A percentile compares a stretch with the other conserved stretches of the same genome.
Evolutionary conservation across 306 rosid genomes (phyloP).

Genomic region (Prunus armeniaca): DNA sequence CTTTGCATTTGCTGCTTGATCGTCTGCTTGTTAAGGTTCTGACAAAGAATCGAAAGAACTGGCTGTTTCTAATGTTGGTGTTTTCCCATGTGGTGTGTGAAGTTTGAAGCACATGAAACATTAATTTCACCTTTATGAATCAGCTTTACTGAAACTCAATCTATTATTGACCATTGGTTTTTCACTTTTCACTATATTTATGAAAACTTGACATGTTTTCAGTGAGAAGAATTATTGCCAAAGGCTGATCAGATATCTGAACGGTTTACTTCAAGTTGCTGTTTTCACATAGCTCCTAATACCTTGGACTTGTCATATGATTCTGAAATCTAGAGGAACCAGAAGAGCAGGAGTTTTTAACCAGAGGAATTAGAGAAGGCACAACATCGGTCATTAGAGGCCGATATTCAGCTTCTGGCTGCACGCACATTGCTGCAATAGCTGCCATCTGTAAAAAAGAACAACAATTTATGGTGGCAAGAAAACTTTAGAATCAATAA

Average conservation of each 20-base stretch:
- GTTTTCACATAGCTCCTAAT: conserved; percentile 5
- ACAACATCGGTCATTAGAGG: conserved; percentile 94
- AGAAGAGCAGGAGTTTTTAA: conserved; percentile 43
- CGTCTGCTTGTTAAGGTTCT: not conserved
- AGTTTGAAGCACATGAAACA: not conserved
- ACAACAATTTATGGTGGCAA: not conserved
- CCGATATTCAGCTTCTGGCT: conserved; percentile 93
- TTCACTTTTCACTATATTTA: no score
- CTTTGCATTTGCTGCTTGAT: not conserved
- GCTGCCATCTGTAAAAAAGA: conserved; percentile 62
- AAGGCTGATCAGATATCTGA: not conserved
- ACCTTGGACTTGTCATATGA: conserved; percentile 42
- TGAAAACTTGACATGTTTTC: no score
- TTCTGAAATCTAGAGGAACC: conserved; percentile 52
- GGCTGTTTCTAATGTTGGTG: not conserved
- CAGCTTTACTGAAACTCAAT: not conserved
- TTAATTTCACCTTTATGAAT: not conserved
- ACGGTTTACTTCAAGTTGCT: not conserved
- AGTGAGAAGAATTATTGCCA: not conserved
- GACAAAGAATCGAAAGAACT: no score
- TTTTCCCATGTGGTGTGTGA: not conserved
- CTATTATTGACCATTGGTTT: no score
- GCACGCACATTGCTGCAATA: conserved; percentile 98
- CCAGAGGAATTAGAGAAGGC: conserved; percentile 80
- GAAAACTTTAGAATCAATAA: not conserved